These are phyloP conservation scores for Globisporangium perplexum DNA, from an alignment of 352 stramenopile genomes.

Conservation along the genomic window DNA sequence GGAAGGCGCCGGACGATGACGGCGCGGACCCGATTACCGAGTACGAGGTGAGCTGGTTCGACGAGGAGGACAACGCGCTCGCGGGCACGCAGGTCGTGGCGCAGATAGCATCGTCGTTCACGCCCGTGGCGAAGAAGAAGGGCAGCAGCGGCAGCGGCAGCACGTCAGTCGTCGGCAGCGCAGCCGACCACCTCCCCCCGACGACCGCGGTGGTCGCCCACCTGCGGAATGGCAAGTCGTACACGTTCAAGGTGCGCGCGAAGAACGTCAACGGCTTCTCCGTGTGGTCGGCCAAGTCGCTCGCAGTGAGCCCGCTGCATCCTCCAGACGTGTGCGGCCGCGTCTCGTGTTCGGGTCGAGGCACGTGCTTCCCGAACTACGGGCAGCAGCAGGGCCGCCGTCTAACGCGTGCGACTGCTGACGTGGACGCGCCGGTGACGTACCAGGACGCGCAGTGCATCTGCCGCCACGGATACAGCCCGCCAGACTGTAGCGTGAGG, in stretches of 20 bases:
- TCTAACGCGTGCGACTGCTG: background rate
- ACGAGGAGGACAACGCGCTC: slow-evolving; percentile 35
- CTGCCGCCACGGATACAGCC: slow-evolving; percentile 52
- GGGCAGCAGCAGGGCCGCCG: slow-evolving; percentile 10
- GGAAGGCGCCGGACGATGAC: slow-evolving; percentile 59
- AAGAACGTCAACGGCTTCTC: slow-evolving; percentile 61
- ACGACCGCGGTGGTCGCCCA: slow-evolving; percentile 36
- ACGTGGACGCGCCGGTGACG: background rate
- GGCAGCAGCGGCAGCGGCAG: slow-evolving; percentile 1
- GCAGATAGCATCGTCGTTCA: slow-evolving; percentile 16
- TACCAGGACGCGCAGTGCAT: slow-evolving; percentile 40
- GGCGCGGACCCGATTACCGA: slow-evolving; percentile 46
- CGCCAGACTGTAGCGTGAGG: slow-evolving; percentile 61
- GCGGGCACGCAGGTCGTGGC: slow-evolving; percentile 36
- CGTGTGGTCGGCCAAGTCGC: slow-evolving; percentile 66
- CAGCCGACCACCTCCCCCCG: slow-evolving; percentile 10
- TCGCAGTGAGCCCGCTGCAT: slow-evolving; percentile 61
- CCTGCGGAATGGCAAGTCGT: slow-evolving; percentile 55
- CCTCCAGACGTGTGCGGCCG: slow-evolving; percentile 62
- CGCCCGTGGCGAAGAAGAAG: slow-evolving; percentile 5
- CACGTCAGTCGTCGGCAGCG: background rate
- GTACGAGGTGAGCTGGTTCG: slow-evolving; percentile 63
- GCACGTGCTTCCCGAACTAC: slow-evolving; percentile 68
- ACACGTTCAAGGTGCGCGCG: slow-evolving; percentile 65
- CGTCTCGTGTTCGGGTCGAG: slow-evolving; percentile 54